These are phyloP conservation scores for Phytopythium kandeliae DNA, from an alignment of 352 stramenopile genomes.

Conservation along the genomic window DNA sequence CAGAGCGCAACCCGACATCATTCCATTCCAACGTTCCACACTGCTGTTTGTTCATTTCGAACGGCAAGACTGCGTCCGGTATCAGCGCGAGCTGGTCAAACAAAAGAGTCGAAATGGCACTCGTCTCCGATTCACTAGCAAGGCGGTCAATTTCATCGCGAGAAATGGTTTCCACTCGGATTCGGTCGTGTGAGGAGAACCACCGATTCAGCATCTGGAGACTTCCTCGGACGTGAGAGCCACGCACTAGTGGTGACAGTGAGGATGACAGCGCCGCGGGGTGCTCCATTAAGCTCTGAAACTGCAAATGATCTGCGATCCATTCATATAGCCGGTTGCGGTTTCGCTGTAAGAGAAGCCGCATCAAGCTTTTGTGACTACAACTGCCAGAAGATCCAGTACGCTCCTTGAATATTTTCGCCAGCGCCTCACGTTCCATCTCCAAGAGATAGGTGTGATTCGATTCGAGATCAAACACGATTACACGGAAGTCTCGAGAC, in stretches of 20 bases:
- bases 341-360: conserved; percentile 34
- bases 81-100: conserved; percentile 59
- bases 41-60: conserved; percentile 24
- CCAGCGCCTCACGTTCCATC: conserved; percentile 46
- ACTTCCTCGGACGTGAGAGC: conserved; percentile 42
- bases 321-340: conserved; percentile 38
- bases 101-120: conserved; percentile 33
- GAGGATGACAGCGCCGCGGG: conserved; percentile 29
- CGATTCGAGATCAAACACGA: conserved; percentile 31
- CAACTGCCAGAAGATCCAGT: background rate
- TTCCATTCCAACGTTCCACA: conserved; percentile 30
- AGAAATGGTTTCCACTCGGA: conserved; percentile 26
- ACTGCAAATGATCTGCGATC: conserved; percentile 40
- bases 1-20: conserved; percentile 5
- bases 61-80: conserved; percentile 12
- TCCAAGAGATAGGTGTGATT: conserved; percentile 35
- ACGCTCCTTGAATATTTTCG: conserved; percentile 18
- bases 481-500: conserved; percentile 37
- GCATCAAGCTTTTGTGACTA: conserved; percentile 9
- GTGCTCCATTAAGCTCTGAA: conserved; percentile 61
- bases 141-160: conserved; percentile 20
- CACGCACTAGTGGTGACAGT: conserved; percentile 29
- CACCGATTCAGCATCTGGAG: conserved; percentile 50
- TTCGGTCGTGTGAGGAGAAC: conserved; percentile 38
- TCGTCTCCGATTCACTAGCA: conserved; percentile 23